Evolutionary conservation across 2,329 filamentous ascomycete genomes (phyloP), one percentile per base, ranked within the genome.

Genomic region (Knoxdaviesia capensis): DNA sequence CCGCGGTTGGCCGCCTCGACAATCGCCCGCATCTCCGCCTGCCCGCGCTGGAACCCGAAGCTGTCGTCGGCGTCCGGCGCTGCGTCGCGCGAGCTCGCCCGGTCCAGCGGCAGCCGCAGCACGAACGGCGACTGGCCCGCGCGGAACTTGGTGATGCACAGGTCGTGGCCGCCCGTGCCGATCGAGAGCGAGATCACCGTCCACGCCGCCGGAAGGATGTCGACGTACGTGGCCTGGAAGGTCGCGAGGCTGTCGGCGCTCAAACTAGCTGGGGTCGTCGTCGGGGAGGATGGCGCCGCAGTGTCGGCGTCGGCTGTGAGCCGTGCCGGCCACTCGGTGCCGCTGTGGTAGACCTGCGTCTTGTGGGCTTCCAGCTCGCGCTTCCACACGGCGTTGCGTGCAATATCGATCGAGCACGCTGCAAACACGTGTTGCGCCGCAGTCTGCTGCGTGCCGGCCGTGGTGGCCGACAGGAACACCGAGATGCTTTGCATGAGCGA

Each of bases 91-190:
- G 79, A 82, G 49, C 77, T 83, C 42, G 88, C 83, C 36, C 88
- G 69, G 49, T 82, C 79, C 29, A 98, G 71, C 0, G 90, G 90
- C 28, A 98, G 65, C 5, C 87, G 78, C 41, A 98, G 65, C 41
- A 94, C 75, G 52, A 98, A 92, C 0, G 90, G 90, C 30, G 72
- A 75, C 41, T 80, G 71, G 1, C 74, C 76, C 7, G 76, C 68
- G 47, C 83, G 77, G 33, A 94, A 74, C 51, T 85, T 85, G n/a
- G 84, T 87, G 47, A 96, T 77, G 49, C 83, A 86, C 5, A 98
- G 70, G 53, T 96, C 90, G 43, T 84, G 80, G 35, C 69, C 72
- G 49, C 78, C 79, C 42, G 93, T 82, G 52, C 81, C 90, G 10
- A 98, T 60, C 0, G 81, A 81, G 38, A 98, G 63, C 0, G 87